Evolutionary conservation across 176 grass and related monocot genomes (phyloP).

Genomic region (Oryza australiensis): DNA sequence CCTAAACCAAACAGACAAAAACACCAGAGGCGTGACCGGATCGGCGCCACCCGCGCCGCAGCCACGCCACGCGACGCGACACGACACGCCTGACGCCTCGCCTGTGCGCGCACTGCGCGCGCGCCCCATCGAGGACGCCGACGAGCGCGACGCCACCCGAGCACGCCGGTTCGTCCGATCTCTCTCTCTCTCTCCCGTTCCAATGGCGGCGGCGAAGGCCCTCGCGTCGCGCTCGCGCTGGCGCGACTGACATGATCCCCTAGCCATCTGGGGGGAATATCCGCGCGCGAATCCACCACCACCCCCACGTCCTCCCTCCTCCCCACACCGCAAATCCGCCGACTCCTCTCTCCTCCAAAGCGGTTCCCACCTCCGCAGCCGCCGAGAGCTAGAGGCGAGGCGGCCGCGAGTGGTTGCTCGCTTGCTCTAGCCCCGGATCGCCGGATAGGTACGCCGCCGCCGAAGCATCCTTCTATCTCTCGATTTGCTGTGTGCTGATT

Average conservation of each 20-base stretch:
- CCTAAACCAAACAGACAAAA: neutral
- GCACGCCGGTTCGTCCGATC: neutral
- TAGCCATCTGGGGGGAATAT: slow-evolving; percentile 22
- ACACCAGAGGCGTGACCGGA: neutral
- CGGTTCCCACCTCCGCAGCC: neutral
- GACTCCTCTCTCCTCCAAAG: neutral
- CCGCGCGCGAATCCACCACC: slow-evolving; percentile 17
- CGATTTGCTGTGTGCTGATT: neutral
- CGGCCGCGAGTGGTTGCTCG: neutral
- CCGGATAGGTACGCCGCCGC: neutral
- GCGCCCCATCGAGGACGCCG: slow-evolving; percentile 30
- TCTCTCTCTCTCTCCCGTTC: neutral
- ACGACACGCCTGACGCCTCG: neutral
- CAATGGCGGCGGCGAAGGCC: slow-evolving; percentile 41
- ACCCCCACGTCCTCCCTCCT: neutral
- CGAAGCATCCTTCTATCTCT: neutral
- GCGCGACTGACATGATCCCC: slow-evolving; percentile 38
- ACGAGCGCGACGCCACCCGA: slow-evolving; percentile 16
- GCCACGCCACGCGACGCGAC: neutral
- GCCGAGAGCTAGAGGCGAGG: neutral
- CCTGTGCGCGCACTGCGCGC: slow-evolving; percentile 1
- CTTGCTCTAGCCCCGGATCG: slow-evolving; percentile 21
- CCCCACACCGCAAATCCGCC: slow-evolving; percentile 32
- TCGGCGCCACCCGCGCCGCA: neutral
- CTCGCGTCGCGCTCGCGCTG: neutral